phyloP scores from a whole-genome alignment of 179 eudicot species.

The Actinidia chinensis region DNA sequence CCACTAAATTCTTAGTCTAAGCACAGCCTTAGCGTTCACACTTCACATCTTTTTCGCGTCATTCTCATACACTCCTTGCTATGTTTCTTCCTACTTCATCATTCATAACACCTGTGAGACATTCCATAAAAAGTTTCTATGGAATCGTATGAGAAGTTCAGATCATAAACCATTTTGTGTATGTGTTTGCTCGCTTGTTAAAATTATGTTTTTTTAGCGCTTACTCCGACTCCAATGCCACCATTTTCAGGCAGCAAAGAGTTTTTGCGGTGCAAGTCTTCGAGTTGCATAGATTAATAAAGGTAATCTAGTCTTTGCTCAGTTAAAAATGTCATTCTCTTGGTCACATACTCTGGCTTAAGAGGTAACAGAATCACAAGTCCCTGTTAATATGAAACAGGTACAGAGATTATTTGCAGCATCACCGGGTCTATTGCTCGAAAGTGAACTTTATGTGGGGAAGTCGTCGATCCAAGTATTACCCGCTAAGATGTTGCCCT shows the following conservation, averaged over 20 bases:
- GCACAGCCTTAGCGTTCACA: no score
- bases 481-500: slow-evolving; percentile 26
- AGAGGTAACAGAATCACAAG: not conserved
- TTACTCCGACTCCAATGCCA: slow-evolving; percentile 12
- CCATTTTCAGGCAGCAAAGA: slow-evolving; percentile 72
- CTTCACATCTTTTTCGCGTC: no score
- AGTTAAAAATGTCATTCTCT: not conserved
- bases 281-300: slow-evolving; percentile 76
- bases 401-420: slow-evolving; percentile 70
- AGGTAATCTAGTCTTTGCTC: slow-evolving; percentile 41
- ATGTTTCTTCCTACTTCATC: no score
- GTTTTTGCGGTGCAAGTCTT: slow-evolving; percentile 73
- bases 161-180: no score
- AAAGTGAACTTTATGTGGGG: slow-evolving; percentile 34
- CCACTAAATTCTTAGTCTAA: no score
- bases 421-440: slow-evolving; percentile 59
- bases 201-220: slow-evolving; percentile 2
- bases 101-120: no score
- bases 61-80: no score
- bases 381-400: slow-evolving; percentile 35
- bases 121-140: no score
- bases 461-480: slow-evolving; percentile 37
- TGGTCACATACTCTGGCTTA: not conserved
- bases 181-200: not conserved
- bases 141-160: not conserved